Conservation (phyloP, 371 early-diverging fungal species). For the Batkoa obscura region DNA sequence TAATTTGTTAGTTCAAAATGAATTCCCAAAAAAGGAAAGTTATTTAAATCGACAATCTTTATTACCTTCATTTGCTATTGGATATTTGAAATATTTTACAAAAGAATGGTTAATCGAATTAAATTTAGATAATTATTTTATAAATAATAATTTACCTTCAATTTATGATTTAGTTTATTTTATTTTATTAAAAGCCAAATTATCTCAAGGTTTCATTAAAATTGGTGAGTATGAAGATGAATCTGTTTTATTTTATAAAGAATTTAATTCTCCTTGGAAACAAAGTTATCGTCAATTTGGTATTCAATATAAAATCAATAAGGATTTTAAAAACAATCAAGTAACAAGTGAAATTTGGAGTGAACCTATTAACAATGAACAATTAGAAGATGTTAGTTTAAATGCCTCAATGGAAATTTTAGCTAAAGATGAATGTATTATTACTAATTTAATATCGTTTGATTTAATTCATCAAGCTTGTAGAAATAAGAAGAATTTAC, state of each 20-base stretch:
- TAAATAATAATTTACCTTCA: slow-evolving; percentile 23
- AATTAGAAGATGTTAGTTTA: slow-evolving; percentile 14
- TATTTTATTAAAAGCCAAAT: slow-evolving; percentile 30
- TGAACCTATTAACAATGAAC: slow-evolving; percentile 29
- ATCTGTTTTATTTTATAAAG: slow-evolving; percentile 43
- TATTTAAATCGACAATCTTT: not conserved
- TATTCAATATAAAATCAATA: slow-evolving; percentile 38
- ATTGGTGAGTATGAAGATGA: slow-evolving; percentile 24
- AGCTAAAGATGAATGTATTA: slow-evolving; percentile 23
- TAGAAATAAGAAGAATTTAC: not conserved
- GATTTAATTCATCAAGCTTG: slow-evolving; percentile 34
- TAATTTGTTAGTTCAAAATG: not conserved
- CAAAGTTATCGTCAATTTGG: slow-evolving; percentile 15
- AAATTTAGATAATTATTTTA: slow-evolving; percentile 15
- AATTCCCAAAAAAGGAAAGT: not conserved
- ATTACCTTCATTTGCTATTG: slow-evolving; percentile 8
- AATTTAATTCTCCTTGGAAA: slow-evolving; percentile 11
- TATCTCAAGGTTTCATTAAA: slow-evolving; percentile 35
- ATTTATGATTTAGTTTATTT: slow-evolving; percentile 43
- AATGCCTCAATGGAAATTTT: slow-evolving; percentile 25
- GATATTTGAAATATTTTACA: slow-evolving; percentile 31
- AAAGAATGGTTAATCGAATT: slow-evolving; percentile 52
- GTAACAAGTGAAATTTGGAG: slow-evolving; percentile 52
- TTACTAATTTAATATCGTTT: slow-evolving; percentile 44
- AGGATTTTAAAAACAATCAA: slow-evolving; percentile 22